Conservation (phyloP, 139 green algal genomes). For the Ostreobium quekettii region DNA sequence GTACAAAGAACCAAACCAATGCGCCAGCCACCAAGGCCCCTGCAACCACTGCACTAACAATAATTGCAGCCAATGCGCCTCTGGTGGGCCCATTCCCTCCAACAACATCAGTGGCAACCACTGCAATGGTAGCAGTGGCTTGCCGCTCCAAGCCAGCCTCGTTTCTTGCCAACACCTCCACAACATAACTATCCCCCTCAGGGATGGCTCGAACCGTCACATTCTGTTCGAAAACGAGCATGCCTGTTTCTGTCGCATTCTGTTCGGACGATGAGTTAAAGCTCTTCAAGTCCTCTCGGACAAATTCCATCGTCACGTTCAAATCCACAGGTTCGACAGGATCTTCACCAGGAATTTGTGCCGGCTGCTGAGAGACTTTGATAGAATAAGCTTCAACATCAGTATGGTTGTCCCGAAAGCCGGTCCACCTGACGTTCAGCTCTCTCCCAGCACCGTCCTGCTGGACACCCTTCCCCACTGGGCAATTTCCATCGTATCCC, state of each 20-base stretch:
- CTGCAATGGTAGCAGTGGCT: no score
- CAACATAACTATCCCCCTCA: no score
- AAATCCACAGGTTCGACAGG: no score
- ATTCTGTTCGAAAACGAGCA: no score
- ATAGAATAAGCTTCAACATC: conserved; percentile 5
- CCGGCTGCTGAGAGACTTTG: neutral
- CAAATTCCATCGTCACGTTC: no score
- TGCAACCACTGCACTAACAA: conserved; percentile 9
- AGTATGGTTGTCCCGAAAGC: neutral
- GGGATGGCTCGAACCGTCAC: no score
- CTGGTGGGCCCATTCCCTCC: neutral
- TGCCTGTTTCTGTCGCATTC: no score
- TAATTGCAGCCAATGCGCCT: neutral
- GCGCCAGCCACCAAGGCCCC: neutral
- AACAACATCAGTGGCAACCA: neutral
- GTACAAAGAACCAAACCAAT: neutral
- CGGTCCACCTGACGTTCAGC: conserved; percentile 1
- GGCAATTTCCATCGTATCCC: neutral
- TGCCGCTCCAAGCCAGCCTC: no score
- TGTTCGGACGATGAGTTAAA: no score
- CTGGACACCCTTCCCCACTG: neutral
- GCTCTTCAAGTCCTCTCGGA: no score
- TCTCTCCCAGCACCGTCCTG: no score
- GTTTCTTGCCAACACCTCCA: no score
- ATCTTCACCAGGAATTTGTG: neutral